Conservation (phyloP, 495 filamentous ascomycete genomes). For the Hypoxylon perforatum region DNA sequence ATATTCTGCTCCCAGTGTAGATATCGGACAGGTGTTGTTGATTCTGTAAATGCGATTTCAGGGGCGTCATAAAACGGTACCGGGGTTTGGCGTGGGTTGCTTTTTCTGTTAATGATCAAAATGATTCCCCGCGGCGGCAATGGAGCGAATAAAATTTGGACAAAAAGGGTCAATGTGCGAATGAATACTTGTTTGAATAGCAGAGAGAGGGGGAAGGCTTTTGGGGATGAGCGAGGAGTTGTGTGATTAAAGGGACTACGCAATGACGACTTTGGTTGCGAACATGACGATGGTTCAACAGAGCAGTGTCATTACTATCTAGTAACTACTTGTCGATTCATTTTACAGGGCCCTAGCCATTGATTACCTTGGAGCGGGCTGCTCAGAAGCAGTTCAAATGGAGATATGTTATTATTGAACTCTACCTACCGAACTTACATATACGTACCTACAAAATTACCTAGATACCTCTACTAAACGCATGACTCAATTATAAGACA, state of each 20-base stretch:
- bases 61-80: slow-evolving; percentile 31
- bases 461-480: slow-evolving; percentile 22
- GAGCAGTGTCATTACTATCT: slow-evolving; percentile 1
- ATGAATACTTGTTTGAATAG: slow-evolving; percentile 38
- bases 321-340: slow-evolving; percentile 24
- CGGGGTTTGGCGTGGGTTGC: slow-evolving; percentile 10
- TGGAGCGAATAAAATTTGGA: slow-evolving; percentile 29
- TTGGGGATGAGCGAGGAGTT: slow-evolving; percentile 16
- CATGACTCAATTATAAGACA: neutral
- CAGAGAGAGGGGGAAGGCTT: neutral
- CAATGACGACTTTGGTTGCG: neutral
- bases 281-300: slow-evolving; percentile 5
- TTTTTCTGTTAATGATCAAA: slow-evolving; percentile 28
- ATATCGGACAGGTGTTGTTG: slow-evolving; percentile 10
- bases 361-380: slow-evolving; percentile 8
- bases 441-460: slow-evolving; percentile 16
- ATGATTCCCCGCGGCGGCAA: slow-evolving; percentile 29
- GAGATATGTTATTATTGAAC: slow-evolving; percentile 2
- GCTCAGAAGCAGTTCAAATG: slow-evolving; percentile 28
- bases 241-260: slow-evolving; percentile 2
- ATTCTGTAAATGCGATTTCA: slow-evolving; percentile 13
- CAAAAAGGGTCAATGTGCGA: slow-evolving; percentile 31
- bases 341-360: slow-evolving; percentile 12
- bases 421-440: neutral
- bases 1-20: slow-evolving; percentile 20